These are phyloP conservation scores for Pythium grandisporangium DNA, from an alignment of 352 stramenopile genomes.

Conservation along the genomic window DNA sequence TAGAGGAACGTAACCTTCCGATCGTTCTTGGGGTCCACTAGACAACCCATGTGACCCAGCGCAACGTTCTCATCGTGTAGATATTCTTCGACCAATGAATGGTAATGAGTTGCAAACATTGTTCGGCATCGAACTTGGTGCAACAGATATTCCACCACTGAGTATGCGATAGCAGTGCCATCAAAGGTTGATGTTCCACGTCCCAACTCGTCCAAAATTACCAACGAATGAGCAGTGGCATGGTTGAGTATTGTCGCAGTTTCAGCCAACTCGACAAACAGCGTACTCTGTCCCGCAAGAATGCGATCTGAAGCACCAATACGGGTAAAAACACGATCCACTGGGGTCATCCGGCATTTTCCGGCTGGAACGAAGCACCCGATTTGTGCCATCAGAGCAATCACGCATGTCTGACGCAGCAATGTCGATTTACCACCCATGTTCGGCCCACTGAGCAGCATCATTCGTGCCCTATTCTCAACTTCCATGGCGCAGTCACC, in stretches of 20 bases:
- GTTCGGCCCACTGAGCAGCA: constrained; percentile 97
- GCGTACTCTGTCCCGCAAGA: constrained; percentile 97
- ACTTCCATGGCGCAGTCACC: no score
- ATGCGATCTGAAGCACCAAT: constrained; percentile 98
- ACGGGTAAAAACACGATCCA: constrained; percentile 99
- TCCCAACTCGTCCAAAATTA: constrained; percentile 98
- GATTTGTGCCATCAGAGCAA: constrained; percentile 98
- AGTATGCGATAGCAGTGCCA: constrained; percentile 95
- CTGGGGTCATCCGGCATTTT: constrained; percentile 90
- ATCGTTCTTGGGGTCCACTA: constrained; percentile 73
- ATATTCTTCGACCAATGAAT: constrained; percentile 90
- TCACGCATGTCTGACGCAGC: constrained; percentile 96
- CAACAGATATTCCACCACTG: constrained; percentile 93
- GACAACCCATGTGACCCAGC: constrained; percentile 76
- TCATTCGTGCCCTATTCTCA: constrained; percentile 64
- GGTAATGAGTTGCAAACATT: constrained; percentile 99
- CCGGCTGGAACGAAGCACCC: constrained; percentile 97
- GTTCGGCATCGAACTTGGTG: constrained; percentile 85
- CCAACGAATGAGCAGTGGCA: constrained; percentile 92
- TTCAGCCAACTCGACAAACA: constrained; percentile 98
- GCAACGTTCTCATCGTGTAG: constrained; percentile 43
- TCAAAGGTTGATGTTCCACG: constrained; percentile 98
- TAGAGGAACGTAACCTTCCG: constrained; percentile 99
- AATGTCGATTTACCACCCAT: constrained; percentile 99
- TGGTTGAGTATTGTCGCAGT: constrained; percentile 96